Conservation (phyloP, 805 yeast genomes). For the Metschnikowia picachoensis region DNA sequence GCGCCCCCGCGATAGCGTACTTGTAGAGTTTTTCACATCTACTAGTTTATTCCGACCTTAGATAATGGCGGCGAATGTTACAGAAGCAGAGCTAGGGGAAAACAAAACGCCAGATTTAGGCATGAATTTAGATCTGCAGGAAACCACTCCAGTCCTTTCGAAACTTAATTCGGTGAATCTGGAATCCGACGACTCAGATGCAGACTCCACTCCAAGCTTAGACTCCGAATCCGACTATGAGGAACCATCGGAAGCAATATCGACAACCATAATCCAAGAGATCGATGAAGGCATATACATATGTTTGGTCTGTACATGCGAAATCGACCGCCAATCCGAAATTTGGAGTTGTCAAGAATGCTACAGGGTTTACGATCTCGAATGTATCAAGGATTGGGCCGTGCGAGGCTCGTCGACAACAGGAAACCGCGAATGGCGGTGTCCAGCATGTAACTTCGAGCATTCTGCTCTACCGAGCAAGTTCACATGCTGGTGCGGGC, state of each 20-base stretch:
- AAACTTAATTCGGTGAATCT: not conserved
- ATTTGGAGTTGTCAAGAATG: constrained; percentile 82
- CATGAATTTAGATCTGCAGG: too few species aligned
- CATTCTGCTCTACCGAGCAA: constrained; percentile 48
- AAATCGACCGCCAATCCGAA: constrained; percentile 58
- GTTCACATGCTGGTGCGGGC: constrained; percentile 88
- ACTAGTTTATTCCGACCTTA: too few species aligned
- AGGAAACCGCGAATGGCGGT: constrained; percentile 65
- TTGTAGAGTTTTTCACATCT: not conserved
- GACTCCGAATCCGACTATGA: constrained; percentile 16
- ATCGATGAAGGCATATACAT: constrained; percentile 66
- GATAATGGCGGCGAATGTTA: not conserved
- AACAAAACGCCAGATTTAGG: too few species aligned
- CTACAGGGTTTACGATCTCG: constrained; percentile 78
- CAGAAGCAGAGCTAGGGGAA: not conserved
- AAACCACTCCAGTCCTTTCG: too few species aligned
- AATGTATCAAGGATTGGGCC: constrained; percentile 88
- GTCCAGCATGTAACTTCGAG: constrained; percentile 73
- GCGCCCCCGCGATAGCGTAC: constrained; percentile 1
- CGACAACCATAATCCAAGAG: constrained; percentile 50
- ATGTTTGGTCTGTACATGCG: constrained; percentile 87
- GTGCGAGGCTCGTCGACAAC: constrained; percentile 65
- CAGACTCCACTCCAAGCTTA: not conserved
- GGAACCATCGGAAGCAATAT: constrained; percentile 24
- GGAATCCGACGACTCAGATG: constrained; percentile 3